A percentile compares a stretch with the other conserved stretches of the same genome.
These are phyloP conservation scores for Pholiota conissans DNA, from an alignment of 768 basidiomycete species.

Conservation along the genomic window DNA sequence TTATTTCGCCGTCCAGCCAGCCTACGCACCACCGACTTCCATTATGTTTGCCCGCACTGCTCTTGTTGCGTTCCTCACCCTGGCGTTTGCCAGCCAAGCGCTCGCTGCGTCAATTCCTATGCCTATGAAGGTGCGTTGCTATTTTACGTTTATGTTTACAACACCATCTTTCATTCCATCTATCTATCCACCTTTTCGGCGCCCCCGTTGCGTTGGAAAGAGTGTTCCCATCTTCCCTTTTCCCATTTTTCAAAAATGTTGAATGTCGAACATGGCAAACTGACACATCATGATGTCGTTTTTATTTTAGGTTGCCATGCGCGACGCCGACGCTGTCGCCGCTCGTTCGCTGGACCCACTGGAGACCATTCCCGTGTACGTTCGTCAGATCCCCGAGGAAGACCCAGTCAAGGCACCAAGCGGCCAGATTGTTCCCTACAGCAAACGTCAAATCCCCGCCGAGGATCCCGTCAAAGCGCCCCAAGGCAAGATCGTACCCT, in stretches of 20 bases:
- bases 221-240: neutral
- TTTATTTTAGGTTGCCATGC: slow-evolving; percentile 16
- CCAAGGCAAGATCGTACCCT: slow-evolving; percentile 17
- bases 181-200: neutral
- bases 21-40: slow-evolving; percentile 13
- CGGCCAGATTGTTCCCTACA: slow-evolving; percentile 17
- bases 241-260: no score
- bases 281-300: neutral
- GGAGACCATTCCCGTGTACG: slow-evolving; percentile 22
- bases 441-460: slow-evolving; percentile 19
- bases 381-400: slow-evolving; percentile 13
- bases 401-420: slow-evolving; percentile 15
- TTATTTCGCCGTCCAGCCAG: slow-evolving; percentile 9
- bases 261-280: no score
- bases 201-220: neutral
- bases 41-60: slow-evolving; percentile 46
- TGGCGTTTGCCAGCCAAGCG: slow-evolving; percentile 45
- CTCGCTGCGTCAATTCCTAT: slow-evolving; percentile 44
- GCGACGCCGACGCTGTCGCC: slow-evolving; percentile 5
- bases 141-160: neutral
- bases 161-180: neutral
- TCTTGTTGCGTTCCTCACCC: slow-evolving; percentile 38
- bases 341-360: slow-evolving; percentile 22
- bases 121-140: slow-evolving; percentile 38
- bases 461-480: slow-evolving; percentile 22